Percentiles rank a stretch among this genome's conserved stretches.
Conservation (phyloP, 768 basidiomycete species). For the Termitomyces eurrhizus region DNA sequence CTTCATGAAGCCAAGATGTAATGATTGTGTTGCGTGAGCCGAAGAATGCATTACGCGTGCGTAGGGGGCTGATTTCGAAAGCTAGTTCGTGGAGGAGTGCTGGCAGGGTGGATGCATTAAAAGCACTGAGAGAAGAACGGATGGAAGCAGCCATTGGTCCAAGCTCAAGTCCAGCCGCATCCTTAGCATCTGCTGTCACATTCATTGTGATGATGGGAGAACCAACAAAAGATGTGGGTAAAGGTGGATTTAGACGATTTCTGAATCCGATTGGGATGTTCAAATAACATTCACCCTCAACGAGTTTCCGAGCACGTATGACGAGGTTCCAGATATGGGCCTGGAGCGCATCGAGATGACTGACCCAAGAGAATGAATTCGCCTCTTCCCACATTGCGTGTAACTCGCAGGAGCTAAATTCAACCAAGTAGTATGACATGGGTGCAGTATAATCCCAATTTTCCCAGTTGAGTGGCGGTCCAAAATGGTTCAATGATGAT, state of each 20-base stretch:
- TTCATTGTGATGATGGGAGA: constrained; percentile 28
- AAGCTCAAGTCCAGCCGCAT: constrained; percentile 11
- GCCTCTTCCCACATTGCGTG: constrained; percentile 29
- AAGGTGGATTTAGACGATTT: constrained; percentile 19
- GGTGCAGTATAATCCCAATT: constrained; percentile 25
- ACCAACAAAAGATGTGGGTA: constrained; percentile 26
- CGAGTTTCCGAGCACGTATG: constrained; percentile 24
- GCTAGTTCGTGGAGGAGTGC: constrained; percentile 32
- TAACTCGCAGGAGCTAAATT: constrained; percentile 24
- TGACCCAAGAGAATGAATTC: constrained; percentile 17
- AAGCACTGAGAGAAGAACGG: constrained; percentile 20
- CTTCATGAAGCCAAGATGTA: constrained; percentile 28
- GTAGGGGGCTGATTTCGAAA: constrained; percentile 24
- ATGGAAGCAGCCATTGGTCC: constrained; percentile 23
- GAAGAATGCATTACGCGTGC: constrained; percentile 32
- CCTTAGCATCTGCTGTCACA: constrained; percentile 15
- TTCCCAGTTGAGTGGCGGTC: constrained; percentile 24
- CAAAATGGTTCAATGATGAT: constrained; percentile 9
- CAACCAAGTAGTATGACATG: constrained; percentile 20
- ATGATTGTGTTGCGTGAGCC: constrained; percentile 28
- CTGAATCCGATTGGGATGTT: constrained; percentile 22
- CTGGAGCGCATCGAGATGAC: constrained; percentile 32
- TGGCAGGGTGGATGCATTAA: constrained; percentile 21
- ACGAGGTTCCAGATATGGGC: constrained; percentile 33
- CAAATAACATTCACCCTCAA: constrained; percentile 16